Evolutionary conservation across 768 basidiomycete species (phyloP), one percentile per base, ranked within the genome.

Genomic region (Pisolithus tinctorius): DNA sequence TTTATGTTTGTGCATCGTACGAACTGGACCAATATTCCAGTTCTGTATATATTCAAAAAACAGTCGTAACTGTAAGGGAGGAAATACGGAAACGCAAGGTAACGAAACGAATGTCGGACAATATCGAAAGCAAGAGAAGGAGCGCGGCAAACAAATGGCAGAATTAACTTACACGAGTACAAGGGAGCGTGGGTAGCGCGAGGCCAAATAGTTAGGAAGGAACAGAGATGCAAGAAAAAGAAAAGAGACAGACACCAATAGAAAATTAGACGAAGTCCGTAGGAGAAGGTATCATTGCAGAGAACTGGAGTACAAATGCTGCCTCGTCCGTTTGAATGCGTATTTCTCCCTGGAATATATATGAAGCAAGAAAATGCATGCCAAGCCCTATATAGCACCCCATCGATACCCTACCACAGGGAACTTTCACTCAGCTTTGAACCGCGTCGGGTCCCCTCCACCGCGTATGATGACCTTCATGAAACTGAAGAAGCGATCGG

Each of bases 391-490:
- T 14, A 47, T 17, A 11, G 20, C 34, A 47, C 30, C 45, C 45
- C n/a, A 20, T 37, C 3, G 34, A 36, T 17, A 9, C 30, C 8
- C 25, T 23, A 31, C 13, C 13, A 2, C 34, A 34, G 34, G 34
- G 14, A 11, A 11, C 13, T 34, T 53, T 64, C 17, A 75, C 54
- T 76, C 75, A 6, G 69, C 59, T 57, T 76, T 77, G 69, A 81
- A 81, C 43, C 67, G 63, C 52, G 63, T 72, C 14, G 77, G 80
- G 20, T 85, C 86, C 41, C 74, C 88, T 8, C 90, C 89, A 20
- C 88, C 86, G 3, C 84, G 81, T 84, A 93, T 90, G 60, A 86
- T 77, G 23, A 87, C 85, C 64, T 82, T 84, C 83, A 93, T 85
- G 60, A 93, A 93, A 25, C 74, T 53, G 67, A 89, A 84, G 77